Evolutionary conservation across 306 rosid genomes (phyloP), one percentile per base, ranked within the genome.

Genomic region (Coriaria nepalensis): DNA sequence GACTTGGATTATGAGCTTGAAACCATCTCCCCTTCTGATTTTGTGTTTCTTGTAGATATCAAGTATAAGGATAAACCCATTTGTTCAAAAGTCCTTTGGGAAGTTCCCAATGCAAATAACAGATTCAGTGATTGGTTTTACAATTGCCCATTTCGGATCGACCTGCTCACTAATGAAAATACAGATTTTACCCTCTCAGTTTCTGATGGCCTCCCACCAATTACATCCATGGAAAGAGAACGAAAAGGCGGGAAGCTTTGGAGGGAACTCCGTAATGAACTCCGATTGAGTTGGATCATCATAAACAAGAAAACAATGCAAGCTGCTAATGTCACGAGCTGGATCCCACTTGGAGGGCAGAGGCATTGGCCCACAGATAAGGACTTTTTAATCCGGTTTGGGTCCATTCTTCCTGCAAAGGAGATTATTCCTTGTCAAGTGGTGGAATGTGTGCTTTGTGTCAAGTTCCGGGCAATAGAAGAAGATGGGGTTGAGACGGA

Each of bases 301-400:
- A 93, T 74, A 34, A 87, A 87, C 73, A 68, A 45, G 57, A 87
- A 73, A 67, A 78, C 69, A 36, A 83, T 79, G 73, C 87, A 71
- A 71, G 83, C 93, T 42, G 96, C 87, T 6, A 87, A 82, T 73
- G 87, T 87, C 53, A 80, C 96, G 41, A 75, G 96, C 69, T 87
- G 96, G 94, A 70, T 77, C 51, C 92, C 96, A 57, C 71, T 87
- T 8, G 87, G 87, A 5, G 96, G 94, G 53, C 93, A 77, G 47
- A 71, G 96, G 53, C 93, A 87, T 61, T 87, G 96, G 96, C 96
- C 96, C 2, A 87, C 94, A 0, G 96, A 87, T 48, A 74, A 67
- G 60, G 94, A 82, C 50, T 83, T 82, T 33, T 78, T 80, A 41
- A 65, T 87, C 20, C 92, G 94, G 5, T 87, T 87, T 7, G 94